These are phyloP conservation scores for Dendrostoma leiphaemia DNA, from an alignment of 2,329 filamentous ascomycete species.

Conservation along the genomic window DNA sequence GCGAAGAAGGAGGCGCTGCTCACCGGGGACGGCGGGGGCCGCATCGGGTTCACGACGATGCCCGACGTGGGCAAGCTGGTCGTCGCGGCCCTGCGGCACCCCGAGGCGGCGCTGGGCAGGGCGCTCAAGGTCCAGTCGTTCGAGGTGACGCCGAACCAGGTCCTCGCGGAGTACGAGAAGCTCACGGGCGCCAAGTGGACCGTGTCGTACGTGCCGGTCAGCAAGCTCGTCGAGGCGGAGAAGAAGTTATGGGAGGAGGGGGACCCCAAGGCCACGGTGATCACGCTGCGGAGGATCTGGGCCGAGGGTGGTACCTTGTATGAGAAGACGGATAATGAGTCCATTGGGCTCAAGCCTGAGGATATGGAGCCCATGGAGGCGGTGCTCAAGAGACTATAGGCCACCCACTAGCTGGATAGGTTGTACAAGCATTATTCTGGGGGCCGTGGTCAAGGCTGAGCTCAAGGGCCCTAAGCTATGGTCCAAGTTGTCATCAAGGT, in stretches of 20 bases:
- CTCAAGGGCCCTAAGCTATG: not conserved
- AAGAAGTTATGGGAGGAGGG: conserved; percentile 54
- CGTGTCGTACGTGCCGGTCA: conserved; percentile 50
- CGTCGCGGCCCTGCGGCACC: conserved; percentile 58
- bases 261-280: conserved; percentile 48
- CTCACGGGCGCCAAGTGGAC: conserved; percentile 61
- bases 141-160: conserved; percentile 59
- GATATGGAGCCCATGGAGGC: conserved; percentile 50
- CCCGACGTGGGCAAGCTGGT: conserved; percentile 68
- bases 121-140: conserved; percentile 71
- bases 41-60: conserved; percentile 69
- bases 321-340: conserved; percentile 63
- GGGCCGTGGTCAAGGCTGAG: too few species aligned
- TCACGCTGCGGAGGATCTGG: conserved; percentile 70
- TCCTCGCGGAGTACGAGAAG: conserved; percentile 65
- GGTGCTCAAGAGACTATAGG: conserved; percentile 25
- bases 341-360: conserved; percentile 48
- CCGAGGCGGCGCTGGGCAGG: conserved; percentile 49
- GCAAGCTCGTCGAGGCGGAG: conserved; percentile 55
- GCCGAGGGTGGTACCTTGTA: conserved; percentile 70
- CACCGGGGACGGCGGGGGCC: conserved; percentile 59
- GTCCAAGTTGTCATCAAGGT: not conserved
- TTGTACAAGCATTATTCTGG: not conserved
- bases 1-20: conserved; percentile 56
- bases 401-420: not conserved